These are phyloP conservation scores for Colletotrichum salicis DNA, from an alignment of 2,329 filamentous ascomycete genomes.

Conservation along the genomic window DNA sequence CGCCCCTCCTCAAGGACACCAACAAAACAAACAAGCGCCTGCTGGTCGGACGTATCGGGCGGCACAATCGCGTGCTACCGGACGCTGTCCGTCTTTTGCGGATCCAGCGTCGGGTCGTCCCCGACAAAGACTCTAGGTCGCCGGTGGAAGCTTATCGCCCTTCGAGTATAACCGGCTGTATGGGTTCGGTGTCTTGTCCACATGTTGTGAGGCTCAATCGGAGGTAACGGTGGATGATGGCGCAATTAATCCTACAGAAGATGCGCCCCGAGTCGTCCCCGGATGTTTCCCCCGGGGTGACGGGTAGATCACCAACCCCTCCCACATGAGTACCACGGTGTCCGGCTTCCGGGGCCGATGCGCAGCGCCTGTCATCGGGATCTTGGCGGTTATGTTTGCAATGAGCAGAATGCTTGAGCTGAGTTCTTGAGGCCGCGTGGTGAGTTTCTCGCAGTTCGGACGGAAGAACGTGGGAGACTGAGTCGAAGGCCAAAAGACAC, in stretches of 20 bases:
- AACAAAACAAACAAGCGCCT: background rate
- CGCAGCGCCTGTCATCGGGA: background rate
- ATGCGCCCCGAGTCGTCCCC: background rate
- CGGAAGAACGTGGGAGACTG: background rate
- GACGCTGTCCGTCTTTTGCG: background rate
- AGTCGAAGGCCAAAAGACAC: background rate
- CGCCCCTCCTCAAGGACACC: background rate
- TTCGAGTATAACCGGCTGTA: too few relatives aligned
- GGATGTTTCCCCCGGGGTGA: background rate
- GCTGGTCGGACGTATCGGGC: background rate
- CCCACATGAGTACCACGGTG: background rate
- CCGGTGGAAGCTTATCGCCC: conserved; percentile 5
- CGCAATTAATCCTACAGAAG: conserved; percentile 1
- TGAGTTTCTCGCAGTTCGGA: background rate
- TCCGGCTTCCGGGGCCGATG: background rate
- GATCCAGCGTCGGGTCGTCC: conserved; percentile 10
- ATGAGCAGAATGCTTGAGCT: background rate
- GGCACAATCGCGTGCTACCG: conserved; percentile 13
- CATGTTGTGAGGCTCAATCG: too few relatives aligned
- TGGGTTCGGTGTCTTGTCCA: too few relatives aligned
- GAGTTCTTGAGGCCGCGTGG: background rate
- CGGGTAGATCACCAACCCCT: background rate
- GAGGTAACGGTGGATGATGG: background rate
- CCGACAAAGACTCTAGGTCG: conserved; percentile 6
- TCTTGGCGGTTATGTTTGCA: background rate